These are phyloP conservation scores for Termitomyces sp. DNA, from an alignment of 768 basidiomycete species.

Conservation along the genomic window DNA sequence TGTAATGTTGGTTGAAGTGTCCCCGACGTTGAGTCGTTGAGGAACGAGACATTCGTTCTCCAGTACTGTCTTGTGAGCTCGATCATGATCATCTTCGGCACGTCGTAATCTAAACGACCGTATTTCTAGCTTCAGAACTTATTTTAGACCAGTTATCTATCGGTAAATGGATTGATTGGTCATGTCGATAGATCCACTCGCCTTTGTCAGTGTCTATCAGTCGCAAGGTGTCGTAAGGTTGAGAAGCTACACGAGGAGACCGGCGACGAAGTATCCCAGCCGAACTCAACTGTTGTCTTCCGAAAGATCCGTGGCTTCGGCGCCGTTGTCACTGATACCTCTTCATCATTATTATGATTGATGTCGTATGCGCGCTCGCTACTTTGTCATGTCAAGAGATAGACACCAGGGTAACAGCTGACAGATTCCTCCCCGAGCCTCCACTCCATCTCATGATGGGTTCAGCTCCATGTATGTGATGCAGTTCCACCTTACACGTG, in stretches of 20 bases:
- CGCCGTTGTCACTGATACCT: conserved; percentile 36
- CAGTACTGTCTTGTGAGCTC: conserved; percentile 40
- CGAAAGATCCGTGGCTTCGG: conserved; percentile 37
- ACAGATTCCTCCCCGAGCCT: conserved; percentile 32
- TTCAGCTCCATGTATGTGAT: conserved; percentile 27
- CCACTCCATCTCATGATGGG: background rate
- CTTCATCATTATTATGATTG: conserved; percentile 43
- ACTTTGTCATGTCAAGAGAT: conserved; percentile 33
- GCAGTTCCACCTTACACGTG: background rate
- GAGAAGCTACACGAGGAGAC: conserved; percentile 35
- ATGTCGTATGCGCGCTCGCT: conserved; percentile 27
- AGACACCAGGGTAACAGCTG: conserved; percentile 25
- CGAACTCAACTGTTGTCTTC: background rate
- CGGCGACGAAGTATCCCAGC: conserved; percentile 5
- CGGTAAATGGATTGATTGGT: conserved; percentile 45
- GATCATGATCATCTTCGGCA: background rate
- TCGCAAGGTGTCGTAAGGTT: conserved; percentile 30
- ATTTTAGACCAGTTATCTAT: conserved; percentile 45
- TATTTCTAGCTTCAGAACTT: conserved; percentile 38
- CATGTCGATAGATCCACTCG: conserved; percentile 42
- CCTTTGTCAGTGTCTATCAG: too few species aligned
- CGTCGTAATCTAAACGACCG: background rate
- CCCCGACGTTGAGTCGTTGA: conserved; percentile 39
- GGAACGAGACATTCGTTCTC: conserved; percentile 39
- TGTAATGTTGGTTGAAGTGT: conserved; percentile 42